Evolutionary conservation across 768 basidiomycete genomes (phyloP), one percentile per base, ranked within the genome.

Genomic region (Tulasnella calospora): DNA sequence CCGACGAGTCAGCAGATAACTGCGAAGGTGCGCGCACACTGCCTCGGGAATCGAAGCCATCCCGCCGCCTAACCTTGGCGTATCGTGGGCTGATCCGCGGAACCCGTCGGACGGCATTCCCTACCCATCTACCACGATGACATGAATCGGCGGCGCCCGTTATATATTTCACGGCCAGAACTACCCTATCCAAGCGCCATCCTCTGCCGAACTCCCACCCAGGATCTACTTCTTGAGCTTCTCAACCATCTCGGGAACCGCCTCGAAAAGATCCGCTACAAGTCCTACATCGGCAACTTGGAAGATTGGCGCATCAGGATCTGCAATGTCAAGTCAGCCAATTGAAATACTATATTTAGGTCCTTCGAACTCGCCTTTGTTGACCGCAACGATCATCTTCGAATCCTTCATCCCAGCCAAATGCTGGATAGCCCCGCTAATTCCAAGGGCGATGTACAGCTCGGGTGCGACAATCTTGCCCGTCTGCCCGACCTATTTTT

Each of bases 381-480:
- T 99, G 80, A 99, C 89, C 5, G 98, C 98, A 41, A 98, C 97
- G 80, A 99, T 99, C 80, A 98, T 87, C 86, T 99, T 99, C 15
- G 94, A 96, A 82, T 98, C 98, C 84, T 99, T 99, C 98, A 99
- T 99, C 12, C 98, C 98, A 30, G 98, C 98, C 76, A 99, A 87
- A 86, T 99, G 98, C 85, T 99, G 98, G 82, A 99, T 99, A 19
- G 98, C 98, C 23, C 98, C 98, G 12, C 96, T 98, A 81, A 99
- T 99, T 73, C 98, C 98, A 72, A 99, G 85, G 4, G 98, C 98
- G 85, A 99, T 89, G 85, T 99, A 99, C 75, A 99, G 86, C 83
- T 97, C 94, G 0, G 98, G 97, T 3, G 98, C 97, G 61, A 99
- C 96, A 46, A 99, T 93, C 85, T 99, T 99, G 77, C 98, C 98